Percentiles rank a stretch among this genome's conserved stretches.
These are phyloP conservation scores for Persicaria tinctoria DNA, from an alignment of 148 eudicot genomes.

Conservation along the genomic window DNA sequence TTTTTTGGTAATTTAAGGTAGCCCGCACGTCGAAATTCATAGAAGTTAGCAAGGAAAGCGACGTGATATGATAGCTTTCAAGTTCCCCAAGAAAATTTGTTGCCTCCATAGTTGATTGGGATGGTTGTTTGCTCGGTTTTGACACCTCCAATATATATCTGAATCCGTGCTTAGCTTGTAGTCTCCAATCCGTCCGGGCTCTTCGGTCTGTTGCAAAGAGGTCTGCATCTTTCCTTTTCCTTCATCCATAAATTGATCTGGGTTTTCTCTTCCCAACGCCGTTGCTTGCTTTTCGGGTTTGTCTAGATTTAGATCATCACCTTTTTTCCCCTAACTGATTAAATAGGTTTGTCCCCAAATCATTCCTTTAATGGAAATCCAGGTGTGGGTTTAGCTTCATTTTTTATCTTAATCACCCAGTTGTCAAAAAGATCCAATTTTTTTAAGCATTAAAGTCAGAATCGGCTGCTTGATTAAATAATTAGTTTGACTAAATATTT, in stretches of 20 bases:
- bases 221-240: conserved; percentile 17
- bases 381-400: conserved; percentile 41
- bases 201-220: conserved; percentile 26
- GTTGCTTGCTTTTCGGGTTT: background rate
- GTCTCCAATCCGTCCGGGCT: conserved; percentile 15
- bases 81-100: conserved; percentile 23
- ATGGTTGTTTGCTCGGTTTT: conserved; percentile 22
- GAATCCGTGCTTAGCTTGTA: conserved; percentile 15
- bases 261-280: background rate
- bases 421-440: conserved; percentile 30
- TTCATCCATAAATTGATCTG: background rate
- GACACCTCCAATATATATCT: conserved; percentile 17
- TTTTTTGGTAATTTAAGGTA: conserved; percentile 28
- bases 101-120: conserved; percentile 21
- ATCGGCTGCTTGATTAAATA: conserved; percentile 38
- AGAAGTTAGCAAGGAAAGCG: conserved; percentile 25
- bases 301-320: background rate
- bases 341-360: conserved; percentile 9
- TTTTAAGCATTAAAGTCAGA: conserved; percentile 26
- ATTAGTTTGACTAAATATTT: conserved; percentile 44
- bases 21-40: conserved; percentile 28
- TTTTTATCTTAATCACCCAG: conserved; percentile 36
- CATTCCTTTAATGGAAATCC: conserved; percentile 29
- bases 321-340: background rate
- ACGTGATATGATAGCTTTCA: conserved; percentile 15